These are phyloP conservation scores for Puccinia novopanici DNA, from an alignment of 1,284 basidiomycete species.

Conservation along the genomic window DNA sequence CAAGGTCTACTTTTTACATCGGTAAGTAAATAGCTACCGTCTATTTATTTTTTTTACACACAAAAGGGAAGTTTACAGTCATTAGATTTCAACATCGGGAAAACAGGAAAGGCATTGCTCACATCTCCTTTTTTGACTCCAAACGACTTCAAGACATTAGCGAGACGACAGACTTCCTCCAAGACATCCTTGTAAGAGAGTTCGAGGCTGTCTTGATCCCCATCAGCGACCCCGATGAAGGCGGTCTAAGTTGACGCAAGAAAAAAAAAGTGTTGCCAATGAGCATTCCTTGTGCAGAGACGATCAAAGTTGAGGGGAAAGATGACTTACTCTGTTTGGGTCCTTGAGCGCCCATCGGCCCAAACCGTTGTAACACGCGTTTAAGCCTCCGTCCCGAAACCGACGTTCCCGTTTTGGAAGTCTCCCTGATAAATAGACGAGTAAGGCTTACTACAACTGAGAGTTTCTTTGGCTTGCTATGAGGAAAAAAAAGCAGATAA, in stretches of 20 bases:
- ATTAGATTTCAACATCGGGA: neutral
- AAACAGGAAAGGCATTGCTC: neutral
- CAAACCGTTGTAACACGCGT: slow-evolving; percentile 93
- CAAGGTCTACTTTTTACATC: too few relatives aligned
- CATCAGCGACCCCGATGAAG: slow-evolving; percentile 98
- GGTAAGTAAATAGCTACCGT: slow-evolving; percentile 76
- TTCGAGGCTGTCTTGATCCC: slow-evolving; percentile 76
- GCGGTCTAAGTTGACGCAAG: slow-evolving; percentile 65
- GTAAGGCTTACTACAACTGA: slow-evolving; percentile 91
- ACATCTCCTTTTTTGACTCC: slow-evolving; percentile 94
- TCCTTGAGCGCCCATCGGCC: slow-evolving; percentile 91
- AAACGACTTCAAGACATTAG: slow-evolving; percentile 85
- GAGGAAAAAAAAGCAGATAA: slow-evolving; percentile 10
- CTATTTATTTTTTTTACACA: neutral
- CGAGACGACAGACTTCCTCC: slow-evolving; percentile 81
- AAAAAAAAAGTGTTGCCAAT: neutral
- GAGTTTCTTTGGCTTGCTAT: slow-evolving; percentile 72
- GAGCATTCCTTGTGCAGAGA: slow-evolving; percentile 21
- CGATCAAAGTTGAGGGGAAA: neutral
- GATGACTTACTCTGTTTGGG: slow-evolving; percentile 74
- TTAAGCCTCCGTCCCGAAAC: slow-evolving; percentile 67
- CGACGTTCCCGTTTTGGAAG: slow-evolving; percentile 90
- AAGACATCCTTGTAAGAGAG: slow-evolving; percentile 84
- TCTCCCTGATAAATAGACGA: slow-evolving; percentile 79
- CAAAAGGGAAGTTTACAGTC: neutral